Conservation (phyloP, 2,329 filamentous ascomycete species). For the Aspergillaceae sp. region DNA sequence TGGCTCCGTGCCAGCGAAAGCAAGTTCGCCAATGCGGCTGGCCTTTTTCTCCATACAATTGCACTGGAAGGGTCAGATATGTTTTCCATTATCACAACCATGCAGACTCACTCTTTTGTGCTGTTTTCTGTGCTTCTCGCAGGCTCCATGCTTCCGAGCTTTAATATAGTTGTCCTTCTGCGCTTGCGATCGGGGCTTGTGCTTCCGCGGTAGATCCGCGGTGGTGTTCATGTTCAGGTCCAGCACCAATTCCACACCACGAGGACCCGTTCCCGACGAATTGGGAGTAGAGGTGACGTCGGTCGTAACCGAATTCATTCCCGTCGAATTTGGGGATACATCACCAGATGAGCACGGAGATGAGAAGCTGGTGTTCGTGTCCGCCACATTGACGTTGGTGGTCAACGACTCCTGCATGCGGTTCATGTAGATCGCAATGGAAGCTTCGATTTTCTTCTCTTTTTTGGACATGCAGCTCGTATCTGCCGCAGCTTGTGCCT, state of each 20-base stretch:
- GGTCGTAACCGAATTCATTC: slow-evolving; percentile 10
- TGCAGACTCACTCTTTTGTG: slow-evolving; percentile 31
- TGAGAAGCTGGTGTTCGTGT: slow-evolving; percentile 23
- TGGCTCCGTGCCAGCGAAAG: slow-evolving; percentile 3
- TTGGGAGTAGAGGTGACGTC: slow-evolving; percentile 9
- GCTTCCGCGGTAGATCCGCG: slow-evolving; percentile 34
- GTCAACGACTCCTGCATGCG: slow-evolving; percentile 25
- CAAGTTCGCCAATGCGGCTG: slow-evolving; percentile 10
- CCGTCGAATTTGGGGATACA: slow-evolving; percentile 16
- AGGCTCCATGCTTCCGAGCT: slow-evolving; percentile 35
- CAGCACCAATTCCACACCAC: slow-evolving; percentile 31
- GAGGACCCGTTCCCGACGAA: slow-evolving; percentile 8
- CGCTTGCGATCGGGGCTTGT: slow-evolving; percentile 33
- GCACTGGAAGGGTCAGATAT: slow-evolving; percentile 22
- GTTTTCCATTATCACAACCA: background rate
- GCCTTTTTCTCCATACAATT: slow-evolving; percentile 33
- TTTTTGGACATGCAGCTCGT: slow-evolving; percentile 27
- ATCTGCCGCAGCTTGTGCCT: slow-evolving; percentile 31
- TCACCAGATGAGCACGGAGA: slow-evolving; percentile 24
- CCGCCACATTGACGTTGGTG: slow-evolving; percentile 16
- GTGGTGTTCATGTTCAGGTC: slow-evolving; percentile 38
- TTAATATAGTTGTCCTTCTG: slow-evolving; percentile 38
- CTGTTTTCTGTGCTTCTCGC: slow-evolving; percentile 37
- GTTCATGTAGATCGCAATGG: slow-evolving; percentile 35
- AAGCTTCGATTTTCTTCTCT: slow-evolving; percentile 34